Evolutionary conservation across 208 protist genomes (phyloP), one percentile per base, ranked within the genome.

Genomic region (Wallacemonas sp.): DNA sequence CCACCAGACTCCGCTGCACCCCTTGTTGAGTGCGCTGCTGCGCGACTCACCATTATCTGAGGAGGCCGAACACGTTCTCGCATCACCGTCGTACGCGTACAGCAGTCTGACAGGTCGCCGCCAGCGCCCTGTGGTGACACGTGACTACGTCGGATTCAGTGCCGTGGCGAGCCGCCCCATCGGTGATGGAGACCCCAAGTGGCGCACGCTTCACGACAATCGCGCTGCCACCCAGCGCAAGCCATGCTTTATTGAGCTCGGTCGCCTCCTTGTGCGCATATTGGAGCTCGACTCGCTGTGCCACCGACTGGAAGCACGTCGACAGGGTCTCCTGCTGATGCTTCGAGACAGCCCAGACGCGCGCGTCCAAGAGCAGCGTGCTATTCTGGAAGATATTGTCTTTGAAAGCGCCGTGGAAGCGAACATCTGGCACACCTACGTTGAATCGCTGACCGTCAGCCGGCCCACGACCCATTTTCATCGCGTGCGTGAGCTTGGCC

Each of bases 231-330:
- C 71, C 5, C 75, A 86, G 59, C 85, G 86, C 30, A 95, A 93
- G 66, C 90, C 90, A 54, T 90, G 90, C 70, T 91, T 91, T 56
- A 51, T 95, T 3, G 86, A 93, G 62, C 79, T 95, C 4, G 90
- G 90, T 19, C 79, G 90, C 1, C 59, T 95, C 5, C 68, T 95
- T 17, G 75, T 93, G 26, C 80, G 80, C 22, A 84, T 95, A 34
- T 73, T 93, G 21, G 86, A 95, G 61, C 72, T 95, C 11, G 82
- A 95, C 66, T 68, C 74, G 1, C 66, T 93, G 22, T 95, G 86
- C 70, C 77, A 86, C 53, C 66, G 72, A 9, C 70, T 93, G 8
- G 86, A 95, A 63, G 77, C 74, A 45, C 86, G 82, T 19, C 72
- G 86, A 1, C 79, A 90, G 62, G 75, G 80, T 33, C 72, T 91